Evolutionary conservation across 768 basidiomycete species (phyloP).

Genomic region (Dioszegia hungarica): DNA sequence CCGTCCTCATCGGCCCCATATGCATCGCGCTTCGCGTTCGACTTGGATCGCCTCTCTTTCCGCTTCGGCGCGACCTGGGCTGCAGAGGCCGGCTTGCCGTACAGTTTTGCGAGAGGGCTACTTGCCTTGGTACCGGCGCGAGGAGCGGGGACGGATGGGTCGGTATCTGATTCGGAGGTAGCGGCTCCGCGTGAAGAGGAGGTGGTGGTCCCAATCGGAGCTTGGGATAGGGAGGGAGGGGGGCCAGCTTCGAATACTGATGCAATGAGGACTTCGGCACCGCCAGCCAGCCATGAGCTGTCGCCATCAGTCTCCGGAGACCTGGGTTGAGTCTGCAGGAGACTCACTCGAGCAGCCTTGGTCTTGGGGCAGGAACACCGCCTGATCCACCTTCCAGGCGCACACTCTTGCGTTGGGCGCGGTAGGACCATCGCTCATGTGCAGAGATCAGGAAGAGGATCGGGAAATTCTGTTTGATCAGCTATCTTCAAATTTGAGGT

Average conservation of each 20-base stretch:
- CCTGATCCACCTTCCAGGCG: background rate
- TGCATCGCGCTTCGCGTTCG: background rate
- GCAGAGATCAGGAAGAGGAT: conserved; percentile 67
- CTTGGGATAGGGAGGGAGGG: background rate
- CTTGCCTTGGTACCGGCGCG: conserved; percentile 3
- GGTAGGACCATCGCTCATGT: conserved; percentile 62
- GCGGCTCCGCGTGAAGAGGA: background rate
- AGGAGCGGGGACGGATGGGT: background rate
- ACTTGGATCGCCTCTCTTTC: background rate
- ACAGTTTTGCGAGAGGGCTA: conserved; percentile 36
- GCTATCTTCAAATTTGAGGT: background rate
- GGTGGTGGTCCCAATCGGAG: background rate
- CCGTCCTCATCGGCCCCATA: background rate
- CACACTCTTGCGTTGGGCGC: conserved; percentile 9
- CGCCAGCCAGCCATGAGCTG: conserved; percentile 42
- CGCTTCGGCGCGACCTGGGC: background rate
- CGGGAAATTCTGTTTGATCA: conserved; percentile 60
- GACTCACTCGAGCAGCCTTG: conserved; percentile 39
- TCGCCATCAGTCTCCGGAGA: background rate
- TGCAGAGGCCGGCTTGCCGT: conserved; percentile 8
- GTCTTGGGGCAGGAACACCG: background rate
- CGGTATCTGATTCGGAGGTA: conserved; percentile 1
- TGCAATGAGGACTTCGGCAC: conserved; percentile 33
- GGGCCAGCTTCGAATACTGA: conserved; percentile 38
- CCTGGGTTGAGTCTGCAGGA: background rate